phyloP scores from a whole-genome alignment of 352 stramenopile species.

The Phytopythium vexans region DNA sequence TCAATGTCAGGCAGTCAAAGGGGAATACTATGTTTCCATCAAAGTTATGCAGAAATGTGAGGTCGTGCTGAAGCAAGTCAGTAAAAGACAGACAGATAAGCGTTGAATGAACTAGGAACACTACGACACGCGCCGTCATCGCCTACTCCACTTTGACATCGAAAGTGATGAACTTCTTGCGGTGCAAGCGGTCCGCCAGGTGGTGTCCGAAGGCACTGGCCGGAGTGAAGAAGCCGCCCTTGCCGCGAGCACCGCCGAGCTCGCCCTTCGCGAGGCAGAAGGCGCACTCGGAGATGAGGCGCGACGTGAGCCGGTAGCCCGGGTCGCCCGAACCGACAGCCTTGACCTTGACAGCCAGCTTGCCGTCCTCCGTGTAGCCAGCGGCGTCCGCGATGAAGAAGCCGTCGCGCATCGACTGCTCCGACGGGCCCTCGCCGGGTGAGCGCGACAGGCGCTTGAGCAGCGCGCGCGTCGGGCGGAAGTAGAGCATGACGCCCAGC shows the following conservation, averaged over 20 bases:
- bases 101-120: too few relatives aligned
- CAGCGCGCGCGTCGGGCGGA: constrained; percentile 57
- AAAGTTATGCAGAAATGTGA: too few relatives aligned
- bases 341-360: constrained; percentile 39
- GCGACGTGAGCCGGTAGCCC: constrained; percentile 54
- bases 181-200: constrained; percentile 42
- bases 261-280: constrained; percentile 59
- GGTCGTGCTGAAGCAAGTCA: too few relatives aligned
- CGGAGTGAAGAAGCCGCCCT: constrained; percentile 59
- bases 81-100: too few relatives aligned
- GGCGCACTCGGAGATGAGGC: constrained; percentile 56
- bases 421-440: constrained; percentile 83
- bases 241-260: constrained; percentile 12
- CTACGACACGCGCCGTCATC: too few relatives aligned
- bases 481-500: constrained; percentile 47
- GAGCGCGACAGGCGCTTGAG: constrained; percentile 64
- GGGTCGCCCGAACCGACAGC: constrained; percentile 43
- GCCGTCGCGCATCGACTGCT: constrained; percentile 76
- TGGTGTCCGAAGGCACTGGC: constrained; percentile 56
- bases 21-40: too few relatives aligned
- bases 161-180: constrained; percentile 58
- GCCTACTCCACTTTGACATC: constrained; percentile 41
- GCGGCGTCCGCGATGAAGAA: constrained; percentile 58
- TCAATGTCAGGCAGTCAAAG: too few relatives aligned
- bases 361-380: constrained; percentile 41